phyloP scores from a whole-genome alignment of 2,329 filamentous ascomycete genomes.

The Drechslerella coelobrocha region DNA sequence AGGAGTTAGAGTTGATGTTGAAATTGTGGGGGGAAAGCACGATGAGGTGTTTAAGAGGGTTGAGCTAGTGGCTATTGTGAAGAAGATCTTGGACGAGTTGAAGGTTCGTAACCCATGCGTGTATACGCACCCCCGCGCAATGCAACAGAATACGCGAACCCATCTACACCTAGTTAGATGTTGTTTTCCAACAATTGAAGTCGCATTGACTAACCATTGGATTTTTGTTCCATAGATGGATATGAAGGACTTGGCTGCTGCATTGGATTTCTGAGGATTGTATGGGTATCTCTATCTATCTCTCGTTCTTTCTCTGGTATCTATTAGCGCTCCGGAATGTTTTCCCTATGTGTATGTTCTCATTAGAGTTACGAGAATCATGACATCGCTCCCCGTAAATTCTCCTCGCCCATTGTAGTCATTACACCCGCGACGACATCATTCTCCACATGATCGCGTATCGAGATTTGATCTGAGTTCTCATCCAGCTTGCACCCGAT shows the following conservation, averaged over 20 bases:
- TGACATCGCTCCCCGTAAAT: background rate
- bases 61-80: slow-evolving; percentile 33
- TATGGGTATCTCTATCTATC: slow-evolving; percentile 31
- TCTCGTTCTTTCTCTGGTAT: background rate
- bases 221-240: slow-evolving; percentile 31
- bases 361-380: background rate
- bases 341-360: background rate
- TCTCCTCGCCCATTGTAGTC: no score
- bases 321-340: slow-evolving; percentile 6
- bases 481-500: no score
- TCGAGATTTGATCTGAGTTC: no score
- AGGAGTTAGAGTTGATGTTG: slow-evolving; percentile 57
- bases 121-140: no score
- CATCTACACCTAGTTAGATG: no score
- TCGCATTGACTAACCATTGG: background rate
- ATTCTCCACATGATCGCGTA: no score
- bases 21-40: slow-evolving; percentile 65
- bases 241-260: slow-evolving; percentile 42
- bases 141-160: no score
- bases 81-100: slow-evolving; percentile 42
- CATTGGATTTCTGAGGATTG: slow-evolving; percentile 46
- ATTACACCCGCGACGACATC: no score
- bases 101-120: slow-evolving; percentile 40
- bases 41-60: slow-evolving; percentile 68
- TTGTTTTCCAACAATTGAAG: background rate